Percentiles rank a stretch among this genome's conserved stretches.
phyloP scores from a whole-genome alignment of 148 eudicot species.

The Linanthus parryae region DNA sequence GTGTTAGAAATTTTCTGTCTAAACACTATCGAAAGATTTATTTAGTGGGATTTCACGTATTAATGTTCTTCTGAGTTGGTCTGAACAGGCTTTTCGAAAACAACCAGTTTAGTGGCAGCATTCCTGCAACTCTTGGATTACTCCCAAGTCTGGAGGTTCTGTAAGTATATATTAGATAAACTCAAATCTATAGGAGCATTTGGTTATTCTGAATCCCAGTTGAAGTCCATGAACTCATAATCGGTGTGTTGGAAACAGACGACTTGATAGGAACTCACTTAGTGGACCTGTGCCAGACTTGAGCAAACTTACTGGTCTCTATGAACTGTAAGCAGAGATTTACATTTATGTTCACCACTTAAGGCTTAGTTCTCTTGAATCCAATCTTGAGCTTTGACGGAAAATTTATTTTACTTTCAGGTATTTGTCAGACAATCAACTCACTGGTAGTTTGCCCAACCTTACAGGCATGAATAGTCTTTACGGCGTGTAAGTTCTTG shows the following conservation, averaged over 20 bases:
- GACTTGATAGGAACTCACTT: conserved; percentile 57
- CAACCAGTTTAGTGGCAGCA: conserved; percentile 48
- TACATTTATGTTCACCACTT: background rate
- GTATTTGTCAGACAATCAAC: conserved; percentile 50
- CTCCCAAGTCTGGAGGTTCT: conserved; percentile 49
- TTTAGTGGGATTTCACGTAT: too few species aligned
- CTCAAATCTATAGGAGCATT: background rate
- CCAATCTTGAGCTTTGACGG: conserved; percentile 1
- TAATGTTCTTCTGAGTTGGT: background rate
- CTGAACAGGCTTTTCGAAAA: conserved; percentile 60
- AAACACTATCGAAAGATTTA: too few species aligned
- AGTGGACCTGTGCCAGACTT: conserved; percentile 55
- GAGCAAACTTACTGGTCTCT: conserved; percentile 46
- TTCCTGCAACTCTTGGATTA: conserved; percentile 58
- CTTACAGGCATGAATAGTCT: conserved; percentile 24
- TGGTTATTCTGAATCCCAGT: background rate
- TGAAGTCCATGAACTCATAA: background rate
- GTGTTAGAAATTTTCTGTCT: background rate
- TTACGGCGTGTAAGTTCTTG: conserved; percentile 13
- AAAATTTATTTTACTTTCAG: conserved; percentile 27
- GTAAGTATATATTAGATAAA: conserved; percentile 43
- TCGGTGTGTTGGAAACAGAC: conserved; percentile 29
- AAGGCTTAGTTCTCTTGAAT: background rate
- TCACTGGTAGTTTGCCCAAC: conserved; percentile 54
- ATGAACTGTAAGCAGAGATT: conserved; percentile 43